Evolutionary conservation across 2,329 filamentous ascomycete genomes (phyloP).

Genomic region (Neofusicoccum cordaticola): DNA sequence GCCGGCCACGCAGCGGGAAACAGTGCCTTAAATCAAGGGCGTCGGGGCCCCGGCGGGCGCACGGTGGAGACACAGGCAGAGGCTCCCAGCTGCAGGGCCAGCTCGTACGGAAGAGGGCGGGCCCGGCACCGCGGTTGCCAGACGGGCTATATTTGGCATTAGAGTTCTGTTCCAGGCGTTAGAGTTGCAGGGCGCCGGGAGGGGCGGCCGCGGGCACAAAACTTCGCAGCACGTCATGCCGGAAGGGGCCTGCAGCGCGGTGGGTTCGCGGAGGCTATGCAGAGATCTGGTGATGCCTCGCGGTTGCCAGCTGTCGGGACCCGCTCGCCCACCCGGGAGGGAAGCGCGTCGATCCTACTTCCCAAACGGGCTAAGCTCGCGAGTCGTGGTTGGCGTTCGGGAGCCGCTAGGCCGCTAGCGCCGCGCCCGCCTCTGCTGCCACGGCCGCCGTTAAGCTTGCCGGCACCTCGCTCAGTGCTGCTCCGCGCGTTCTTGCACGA

Average conservation of each 20-base stretch:
- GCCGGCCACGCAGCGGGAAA: no score
- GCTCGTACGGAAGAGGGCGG: neutral
- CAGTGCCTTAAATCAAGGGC: neutral
- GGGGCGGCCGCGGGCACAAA: neutral
- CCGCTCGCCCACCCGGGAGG: neutral
- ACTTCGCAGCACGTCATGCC: neutral
- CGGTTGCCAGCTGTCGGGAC: neutral
- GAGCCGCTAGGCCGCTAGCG: neutral
- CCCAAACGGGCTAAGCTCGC: neutral
- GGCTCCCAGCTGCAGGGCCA: neutral
- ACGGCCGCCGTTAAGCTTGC: constrained; percentile 6
- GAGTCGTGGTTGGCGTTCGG: neutral
- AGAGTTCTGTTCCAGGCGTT: neutral
- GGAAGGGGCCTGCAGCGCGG: neutral
- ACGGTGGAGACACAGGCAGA: neutral
- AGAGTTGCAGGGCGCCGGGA: neutral
- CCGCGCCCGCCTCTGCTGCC: neutral
- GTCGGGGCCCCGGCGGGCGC: neutral
- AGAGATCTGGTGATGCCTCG: neutral
- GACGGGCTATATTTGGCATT: neutral
- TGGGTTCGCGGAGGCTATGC: no score
- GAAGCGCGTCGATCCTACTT: constrained; percentile 7
- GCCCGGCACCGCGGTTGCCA: neutral
- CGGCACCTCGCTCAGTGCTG: neutral
- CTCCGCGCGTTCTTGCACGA: no score